Evolutionary conservation across 2,329 filamentous ascomycete species (phyloP), one percentile per base, ranked within the genome.

Genomic region (Hypoxylon sp.): DNA sequence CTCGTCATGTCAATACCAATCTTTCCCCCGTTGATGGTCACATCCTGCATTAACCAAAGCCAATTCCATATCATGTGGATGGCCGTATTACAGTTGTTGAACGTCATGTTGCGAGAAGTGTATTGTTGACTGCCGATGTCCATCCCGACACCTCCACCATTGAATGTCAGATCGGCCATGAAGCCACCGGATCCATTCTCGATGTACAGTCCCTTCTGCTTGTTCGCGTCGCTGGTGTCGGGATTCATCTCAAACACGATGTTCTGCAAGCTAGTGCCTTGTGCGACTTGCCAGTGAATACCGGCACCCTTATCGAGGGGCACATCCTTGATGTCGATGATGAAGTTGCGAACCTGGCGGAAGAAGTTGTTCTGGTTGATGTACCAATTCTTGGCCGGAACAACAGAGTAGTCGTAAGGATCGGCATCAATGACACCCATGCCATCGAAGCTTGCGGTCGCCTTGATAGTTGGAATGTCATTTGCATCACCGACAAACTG

Each of bases 11-110:
- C 91, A 68, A 96, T 82, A 59, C 92, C 93, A 39, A 94, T 80
- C n/a, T 83, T 81, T 76, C 90, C 92, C 76, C 90, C 88, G 77
- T 93, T 89, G 79, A 96, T 92, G 47, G 81, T 85, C 37, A 96
- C 72, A 34, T 87, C 91, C 76, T 95, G 93, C 80, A 96, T 88
- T 46, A 90, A 88, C 90, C 91, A 96, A 16, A 89, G 83, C 93
- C 93, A 97, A 81, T 95, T 92, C 93, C 93, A 97, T 83, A 94
- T 94, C 89, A 96, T 91, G 81, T 87, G 93, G 69, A 97, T 88
- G 67, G 91, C 93, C 1, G 92, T 96, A 75, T 92, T 86, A 82
- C 91, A 94, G 78, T 87, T 85, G 77, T 91, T 92, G 85, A 96
- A 96, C 34, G 86, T 91, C 76, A 96, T 75, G 79, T 96, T 96